These are phyloP conservation scores for Boletus fagicola DNA, from an alignment of 768 basidiomycete species.

Conservation along the genomic window DNA sequence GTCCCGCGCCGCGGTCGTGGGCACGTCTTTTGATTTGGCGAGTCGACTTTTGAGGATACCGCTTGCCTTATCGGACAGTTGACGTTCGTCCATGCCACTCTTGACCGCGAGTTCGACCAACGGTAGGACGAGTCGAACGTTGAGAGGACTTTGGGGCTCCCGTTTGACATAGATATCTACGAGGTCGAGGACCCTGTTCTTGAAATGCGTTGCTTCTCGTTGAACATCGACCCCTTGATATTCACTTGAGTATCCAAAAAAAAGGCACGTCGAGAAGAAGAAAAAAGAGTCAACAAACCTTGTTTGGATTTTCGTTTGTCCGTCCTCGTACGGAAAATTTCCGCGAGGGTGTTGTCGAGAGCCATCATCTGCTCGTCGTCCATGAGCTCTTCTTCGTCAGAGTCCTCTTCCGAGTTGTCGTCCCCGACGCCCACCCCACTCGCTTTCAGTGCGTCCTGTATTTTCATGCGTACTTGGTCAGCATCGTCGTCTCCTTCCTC, in stretches of 20 bases:
- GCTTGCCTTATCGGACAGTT: constrained; percentile 84
- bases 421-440: constrained; percentile 58
- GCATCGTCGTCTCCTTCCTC: constrained; percentile 46
- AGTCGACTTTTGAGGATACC: constrained; percentile 75
- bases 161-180: constrained; percentile 80
- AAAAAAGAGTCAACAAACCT: constrained; percentile 43
- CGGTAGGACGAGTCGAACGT: constrained; percentile 67
- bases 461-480: constrained; percentile 62
- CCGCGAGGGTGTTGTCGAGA: constrained; percentile 87
- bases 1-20: constrained; percentile 32
- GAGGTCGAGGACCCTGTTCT: constrained; percentile 93
- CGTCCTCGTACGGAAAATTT: constrained; percentile 73
- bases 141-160: constrained; percentile 69
- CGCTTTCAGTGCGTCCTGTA: constrained; percentile 58
- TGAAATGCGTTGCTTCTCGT: constrained; percentile 92
- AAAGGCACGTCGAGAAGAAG: background rate
- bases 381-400: constrained; percentile 70
- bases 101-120: constrained; percentile 72
- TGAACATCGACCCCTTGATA: constrained; percentile 61
- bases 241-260: background rate
- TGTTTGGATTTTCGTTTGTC: constrained; percentile 61
- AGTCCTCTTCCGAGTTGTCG: constrained; percentile 51
- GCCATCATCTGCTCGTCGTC: constrained; percentile 99
- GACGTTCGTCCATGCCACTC: constrained; percentile 73
- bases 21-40: constrained; percentile 69